Base-by-base conservation (phyloP, 1,284 basidiomycete genomes). In the Sphaerobolus stellatus region DNA sequence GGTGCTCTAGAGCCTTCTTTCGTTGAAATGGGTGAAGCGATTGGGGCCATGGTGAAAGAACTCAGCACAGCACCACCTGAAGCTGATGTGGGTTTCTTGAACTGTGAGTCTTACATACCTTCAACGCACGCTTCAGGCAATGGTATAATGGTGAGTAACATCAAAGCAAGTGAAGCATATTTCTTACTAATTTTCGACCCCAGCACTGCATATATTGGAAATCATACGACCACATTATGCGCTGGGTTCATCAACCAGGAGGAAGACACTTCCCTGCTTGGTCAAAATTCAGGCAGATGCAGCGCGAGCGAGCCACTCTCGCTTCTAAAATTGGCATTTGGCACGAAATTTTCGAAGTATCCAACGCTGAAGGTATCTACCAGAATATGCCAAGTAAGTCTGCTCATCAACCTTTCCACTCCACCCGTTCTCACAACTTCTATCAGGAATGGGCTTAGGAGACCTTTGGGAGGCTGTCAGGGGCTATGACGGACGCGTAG, bases 391-490 rank as follows among this genome's bases (percentile, higher is more conserved):
- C 36, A 20, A 31, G 53, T 55, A 50, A 20, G 53, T 43, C 16
- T 24, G 4, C 5, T 45, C 13, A 16, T 45, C 11, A 14, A 22
- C n/a, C n/a, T 9, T 25, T 27, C 20, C 25, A 9, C n/a, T 4
- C 29, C 16, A 18, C 16, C 3, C 11, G 18, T 8, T 31, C 16
- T 36, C 22, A 4, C 25, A 13, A 11, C 14, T 50, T 36, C 24
- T 14, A 16, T 22, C 22, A 53, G 52, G 52, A 28, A 53, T 53
- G 28, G 53, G 53, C 18, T 28, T 55, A 18, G 53, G 53, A 20
- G 40, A 55, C 31, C 29, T 55, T 27, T 55, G 53, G 53, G 53
- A 55, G 8, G 47, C 48, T 16, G 53, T 55, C 20, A 30, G 7
- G 27, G 41, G 33, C 18, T 8, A 27, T 4, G 22, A 30, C 16